These are phyloP conservation scores for Candida tunisiensis DNA, from an alignment of 1,139 yeast species.

Conservation along the genomic window DNA sequence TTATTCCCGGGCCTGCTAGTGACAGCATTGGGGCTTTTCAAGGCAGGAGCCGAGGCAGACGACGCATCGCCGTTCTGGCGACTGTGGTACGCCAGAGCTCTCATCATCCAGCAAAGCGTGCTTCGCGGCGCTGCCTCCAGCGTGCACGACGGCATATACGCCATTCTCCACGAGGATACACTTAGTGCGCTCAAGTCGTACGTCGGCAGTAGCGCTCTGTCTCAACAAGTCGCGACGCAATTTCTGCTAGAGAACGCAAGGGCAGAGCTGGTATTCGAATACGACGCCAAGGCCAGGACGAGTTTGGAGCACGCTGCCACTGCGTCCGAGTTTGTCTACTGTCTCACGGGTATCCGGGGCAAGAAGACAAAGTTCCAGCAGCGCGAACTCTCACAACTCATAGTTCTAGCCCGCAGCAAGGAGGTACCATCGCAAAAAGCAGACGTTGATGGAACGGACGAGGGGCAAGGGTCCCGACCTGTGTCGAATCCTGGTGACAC, in stretches of 20 bases:
- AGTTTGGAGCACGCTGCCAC: constrained; percentile 34
- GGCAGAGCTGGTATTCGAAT: constrained; percentile 35
- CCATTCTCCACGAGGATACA: constrained; percentile 8
- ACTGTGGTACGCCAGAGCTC: constrained; percentile 21
- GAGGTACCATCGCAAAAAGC: constrained; percentile 10
- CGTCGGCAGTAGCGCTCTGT: constrained; percentile 23
- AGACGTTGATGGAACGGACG: constrained; percentile 7
- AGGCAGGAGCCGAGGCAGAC: constrained; percentile 6
- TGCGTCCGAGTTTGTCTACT: constrained; percentile 39
- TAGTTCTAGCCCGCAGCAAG: constrained; percentile 57
- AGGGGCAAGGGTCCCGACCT: constrained; percentile 25
- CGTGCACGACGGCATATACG: constrained; percentile 14
- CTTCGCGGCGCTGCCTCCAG: constrained; percentile 12
- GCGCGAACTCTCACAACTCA: constrained; percentile 50
- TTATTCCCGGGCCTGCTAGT: constrained; percentile 16
- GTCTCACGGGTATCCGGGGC: constrained; percentile 78
- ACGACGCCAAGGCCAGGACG: constrained; percentile 43
- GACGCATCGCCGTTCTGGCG: no score
- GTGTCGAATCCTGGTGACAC: no score
- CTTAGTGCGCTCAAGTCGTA: constrained; percentile 12
- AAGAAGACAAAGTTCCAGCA: constrained; percentile 75
- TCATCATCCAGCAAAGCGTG: constrained; percentile 19
- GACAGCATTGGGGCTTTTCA: constrained; percentile 7
- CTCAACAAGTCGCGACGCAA: constrained; percentile 7
- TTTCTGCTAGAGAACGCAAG: constrained; percentile 50